Base-by-base conservation (phyloP, 805 yeast genomes). In the Spathaspora arborariae region DNA sequence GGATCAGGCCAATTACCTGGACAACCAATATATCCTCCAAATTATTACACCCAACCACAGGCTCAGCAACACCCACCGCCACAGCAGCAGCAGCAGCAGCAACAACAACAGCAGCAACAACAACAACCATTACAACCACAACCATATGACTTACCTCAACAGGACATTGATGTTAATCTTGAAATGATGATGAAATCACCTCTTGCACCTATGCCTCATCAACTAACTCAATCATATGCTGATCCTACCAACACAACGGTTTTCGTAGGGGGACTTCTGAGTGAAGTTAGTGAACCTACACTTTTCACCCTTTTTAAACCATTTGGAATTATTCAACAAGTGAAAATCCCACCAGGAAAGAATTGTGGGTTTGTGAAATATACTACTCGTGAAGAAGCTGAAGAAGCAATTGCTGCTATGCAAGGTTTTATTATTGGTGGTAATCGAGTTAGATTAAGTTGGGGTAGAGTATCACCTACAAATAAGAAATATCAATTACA, bases 301-400 rank as follows among this genome's bases (percentile, higher is more conserved):
- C 63, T 86, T 30, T 72, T 74, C 45, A 71, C 81, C 0, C 60
- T 85, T 16, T 86, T 86, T 64, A 79, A 79, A 61, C 88, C 89
- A 15, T 85, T 83, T 67, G 95, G 95, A n/a, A 62, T 69, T 16
- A 81, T 86, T 30, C 65, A 76, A 21, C 84, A 81, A 53, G 84
- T 86, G 38, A 85, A 84, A 57, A 84, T 86, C 44, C 95, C 95
- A 4, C 78, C 82, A 5, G 92, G 89, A 11, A 86, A 85, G 58
- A 85, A 86, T 51, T 88, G 96, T 67, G 96, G 96, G 0, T 89
- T 91, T 67, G 89, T 90, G 45, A 95, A 88, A 64, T 90, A 79
- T 62, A 79, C 81, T 36, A 80, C 84, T 45, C 74, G 96, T 47
- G 80, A 81, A 39, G 82, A 88, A 54, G 97, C 97, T 1, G 97